Conservation (phyloP, 345 rosid genomes). For the Ricinus communis region DNA sequence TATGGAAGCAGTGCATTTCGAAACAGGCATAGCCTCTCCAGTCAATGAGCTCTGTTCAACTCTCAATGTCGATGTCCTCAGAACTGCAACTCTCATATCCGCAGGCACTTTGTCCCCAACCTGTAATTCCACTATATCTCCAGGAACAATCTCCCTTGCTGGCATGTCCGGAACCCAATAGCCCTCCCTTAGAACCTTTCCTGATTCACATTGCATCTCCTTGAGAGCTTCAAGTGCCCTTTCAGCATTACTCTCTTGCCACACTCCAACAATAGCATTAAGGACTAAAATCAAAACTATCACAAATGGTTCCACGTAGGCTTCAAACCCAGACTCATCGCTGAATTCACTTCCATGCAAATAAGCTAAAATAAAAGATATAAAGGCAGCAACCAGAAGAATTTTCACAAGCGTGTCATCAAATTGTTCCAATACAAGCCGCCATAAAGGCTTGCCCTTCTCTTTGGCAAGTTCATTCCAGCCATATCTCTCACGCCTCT, state of each 20-base stretch:
- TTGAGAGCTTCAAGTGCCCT: slow-evolving; percentile 91
- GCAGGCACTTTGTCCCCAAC: slow-evolving; percentile 95
- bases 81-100: slow-evolving; percentile 67
- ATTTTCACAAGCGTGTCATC: slow-evolving; percentile 90
- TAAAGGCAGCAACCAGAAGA: slow-evolving; percentile 78
- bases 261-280: slow-evolving; percentile 86
- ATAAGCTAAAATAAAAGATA: slow-evolving; percentile 79
- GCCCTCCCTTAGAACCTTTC: slow-evolving; percentile 75
- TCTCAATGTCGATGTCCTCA: slow-evolving; percentile 78
- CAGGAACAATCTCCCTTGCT: slow-evolving; percentile 86
- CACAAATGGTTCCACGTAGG: slow-evolving; percentile 87
- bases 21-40: slow-evolving; percentile 92
- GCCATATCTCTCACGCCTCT: slow-evolving; percentile 58
- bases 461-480: slow-evolving; percentile 86
- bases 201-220: slow-evolving; percentile 87
- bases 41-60: slow-evolving; percentile 91
- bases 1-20: slow-evolving; percentile 58
- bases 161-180: slow-evolving; percentile 59
- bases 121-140: slow-evolving; percentile 76
- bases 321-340: slow-evolving; percentile 58
- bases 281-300: slow-evolving; percentile 70
- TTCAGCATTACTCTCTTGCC: slow-evolving; percentile 96
- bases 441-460: slow-evolving; percentile 89
- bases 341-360: slow-evolving; percentile 51
- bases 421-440: slow-evolving; percentile 70